These are phyloP conservation scores for Hortiboletus campestris DNA, from an alignment of 768 basidiomycete species.

Conservation along the genomic window DNA sequence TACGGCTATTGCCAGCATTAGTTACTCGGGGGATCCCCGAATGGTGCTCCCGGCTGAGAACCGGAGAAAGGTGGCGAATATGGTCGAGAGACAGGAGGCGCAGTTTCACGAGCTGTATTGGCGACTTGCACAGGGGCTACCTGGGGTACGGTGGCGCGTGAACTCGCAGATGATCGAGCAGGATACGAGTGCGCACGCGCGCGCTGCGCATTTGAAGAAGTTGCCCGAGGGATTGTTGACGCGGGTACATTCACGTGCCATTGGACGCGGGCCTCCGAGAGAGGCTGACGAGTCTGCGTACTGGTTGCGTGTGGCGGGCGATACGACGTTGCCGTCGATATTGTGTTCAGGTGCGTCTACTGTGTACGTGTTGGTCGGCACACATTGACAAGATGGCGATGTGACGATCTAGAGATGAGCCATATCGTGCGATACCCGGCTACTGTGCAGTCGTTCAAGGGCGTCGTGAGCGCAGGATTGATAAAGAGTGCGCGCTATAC, in stretches of 20 bases:
- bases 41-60: slow-evolving; percentile 96
- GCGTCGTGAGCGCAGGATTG: slow-evolving; percentile 78
- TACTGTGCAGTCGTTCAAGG: slow-evolving; percentile 81
- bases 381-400: slow-evolving; percentile 1
- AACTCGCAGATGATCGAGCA: slow-evolving; percentile 60
- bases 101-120: slow-evolving; percentile 91
- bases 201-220: slow-evolving; percentile 73
- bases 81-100: slow-evolving; percentile 75
- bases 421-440: slow-evolving; percentile 82
- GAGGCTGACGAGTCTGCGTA: slow-evolving; percentile 73
- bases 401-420: slow-evolving; percentile 55
- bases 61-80: slow-evolving; percentile 90
- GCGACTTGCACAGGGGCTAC: slow-evolving; percentile 70
- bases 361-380: background rate
- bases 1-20: slow-evolving; percentile 79
- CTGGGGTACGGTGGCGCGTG: slow-evolving; percentile 73
- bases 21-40: slow-evolving; percentile 87
- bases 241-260: slow-evolving; percentile 44
- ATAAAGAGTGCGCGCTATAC: slow-evolving; percentile 77
- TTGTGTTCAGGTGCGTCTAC: slow-evolving; percentile 50
- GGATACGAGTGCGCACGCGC: slow-evolving; percentile 65
- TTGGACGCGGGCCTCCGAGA: slow-evolving; percentile 34
- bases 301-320: slow-evolving; percentile 70
- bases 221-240: slow-evolving; percentile 67
- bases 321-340: slow-evolving; percentile 51